Percentiles rank a stretch among this genome's conserved stretches.
Conservation (phyloP, 2,329 filamentous ascomycete species). For the Cladophialophora carrionii region DNA sequence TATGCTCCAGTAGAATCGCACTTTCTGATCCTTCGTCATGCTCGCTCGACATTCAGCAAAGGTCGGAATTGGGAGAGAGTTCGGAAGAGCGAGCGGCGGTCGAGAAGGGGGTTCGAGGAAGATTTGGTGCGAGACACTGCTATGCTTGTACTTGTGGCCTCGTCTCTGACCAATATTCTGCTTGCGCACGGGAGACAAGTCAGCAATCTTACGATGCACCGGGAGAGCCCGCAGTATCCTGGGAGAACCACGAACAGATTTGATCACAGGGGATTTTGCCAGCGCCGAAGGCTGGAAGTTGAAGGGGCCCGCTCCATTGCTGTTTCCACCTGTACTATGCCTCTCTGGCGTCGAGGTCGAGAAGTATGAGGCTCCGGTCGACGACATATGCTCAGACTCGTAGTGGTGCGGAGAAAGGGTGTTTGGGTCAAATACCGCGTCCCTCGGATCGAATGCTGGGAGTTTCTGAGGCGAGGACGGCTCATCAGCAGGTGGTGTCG, state of each 20-base stretch:
- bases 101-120: slow-evolving; percentile 88
- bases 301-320: slow-evolving; percentile 63
- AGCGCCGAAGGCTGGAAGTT: slow-evolving; percentile 88
- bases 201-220: slow-evolving; percentile 33
- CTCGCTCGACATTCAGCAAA: slow-evolving; percentile 83
- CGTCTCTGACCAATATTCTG: slow-evolving; percentile 88
- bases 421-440: slow-evolving; percentile 48
- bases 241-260: slow-evolving; percentile 64
- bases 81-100: slow-evolving; percentile 84
- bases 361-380: slow-evolving; percentile 14
- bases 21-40: slow-evolving; percentile 85
- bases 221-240: neutral
- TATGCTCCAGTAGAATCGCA: slow-evolving; percentile 82
- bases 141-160: slow-evolving; percentile 97
- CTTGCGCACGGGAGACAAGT: slow-evolving; percentile 18
- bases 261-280: slow-evolving; percentile 70
- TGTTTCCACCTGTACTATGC: slow-evolving; percentile 15
- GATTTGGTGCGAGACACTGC: slow-evolving; percentile 93
- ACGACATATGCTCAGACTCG: slow-evolving; percentile 26
- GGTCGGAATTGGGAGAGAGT: slow-evolving; percentile 89
- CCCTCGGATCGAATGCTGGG: slow-evolving; percentile 37
- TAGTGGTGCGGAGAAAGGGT: slow-evolving; percentile 50
- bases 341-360: slow-evolving; percentile 27
- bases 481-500: slow-evolving; percentile 64
- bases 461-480: slow-evolving; percentile 28